Conservation (phyloP, 2,329 filamentous ascomycete species). For the Aureobasidium sp. region DNA sequence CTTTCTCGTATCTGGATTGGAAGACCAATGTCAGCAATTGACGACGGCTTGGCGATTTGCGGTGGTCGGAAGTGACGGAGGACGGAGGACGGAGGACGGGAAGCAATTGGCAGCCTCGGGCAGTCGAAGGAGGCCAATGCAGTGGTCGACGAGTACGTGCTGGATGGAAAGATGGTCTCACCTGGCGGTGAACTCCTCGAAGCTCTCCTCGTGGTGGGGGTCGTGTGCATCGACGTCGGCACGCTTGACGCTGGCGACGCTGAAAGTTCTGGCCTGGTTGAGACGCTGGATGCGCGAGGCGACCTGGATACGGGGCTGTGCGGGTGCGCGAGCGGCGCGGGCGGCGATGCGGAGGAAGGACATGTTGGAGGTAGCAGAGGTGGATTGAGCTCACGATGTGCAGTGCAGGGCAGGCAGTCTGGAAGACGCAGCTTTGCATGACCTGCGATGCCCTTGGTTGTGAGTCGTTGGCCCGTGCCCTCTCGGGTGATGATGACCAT, state of each 20-base stretch:
- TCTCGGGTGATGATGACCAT: neutral
- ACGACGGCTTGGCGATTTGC: neutral
- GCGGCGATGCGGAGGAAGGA: slow-evolving; percentile 23
- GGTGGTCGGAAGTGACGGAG: neutral
- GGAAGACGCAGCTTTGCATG: neutral
- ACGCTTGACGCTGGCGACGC: slow-evolving; percentile 42
- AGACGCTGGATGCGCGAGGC: slow-evolving; percentile 16
- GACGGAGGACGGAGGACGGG: neutral
- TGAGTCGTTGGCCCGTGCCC: neutral
- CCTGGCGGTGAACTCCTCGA: slow-evolving; percentile 98
- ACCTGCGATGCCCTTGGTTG: neutral
- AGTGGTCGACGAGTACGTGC: slow-evolving; percentile 41
- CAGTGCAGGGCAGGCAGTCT: neutral
- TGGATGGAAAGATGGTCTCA: slow-evolving; percentile 48
- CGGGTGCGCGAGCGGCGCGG: slow-evolving; percentile 22
- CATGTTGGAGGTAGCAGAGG: slow-evolving; percentile 21
- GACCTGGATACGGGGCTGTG: slow-evolving; percentile 20
- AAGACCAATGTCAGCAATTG: slow-evolving; percentile 15
- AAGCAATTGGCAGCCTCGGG: neutral
- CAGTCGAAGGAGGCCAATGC: slow-evolving; percentile 51
- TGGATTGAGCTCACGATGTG: slow-evolving; percentile 19
- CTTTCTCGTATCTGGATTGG: slow-evolving; percentile 90
- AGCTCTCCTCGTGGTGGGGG: slow-evolving; percentile 86
- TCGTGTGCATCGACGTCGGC: slow-evolving; percentile 35
- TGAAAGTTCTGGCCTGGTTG: slow-evolving; percentile 36